These are phyloP conservation scores for Excoecaria agallocha DNA, from an alignment of 345 rosid species.

Conservation along the genomic window DNA sequence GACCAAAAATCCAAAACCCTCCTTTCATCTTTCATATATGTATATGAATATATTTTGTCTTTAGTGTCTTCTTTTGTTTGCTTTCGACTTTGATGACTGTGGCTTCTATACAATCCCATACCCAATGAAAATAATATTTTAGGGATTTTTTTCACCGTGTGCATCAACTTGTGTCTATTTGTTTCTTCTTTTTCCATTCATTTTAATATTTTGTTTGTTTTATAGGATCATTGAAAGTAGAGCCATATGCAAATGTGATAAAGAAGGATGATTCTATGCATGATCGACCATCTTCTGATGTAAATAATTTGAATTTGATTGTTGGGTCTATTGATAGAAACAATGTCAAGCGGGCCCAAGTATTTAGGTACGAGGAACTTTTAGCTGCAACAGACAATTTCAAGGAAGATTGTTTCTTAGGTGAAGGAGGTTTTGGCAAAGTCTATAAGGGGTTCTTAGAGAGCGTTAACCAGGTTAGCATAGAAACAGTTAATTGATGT, in stretches of 20 bases:
- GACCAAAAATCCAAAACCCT: conserved; percentile 18
- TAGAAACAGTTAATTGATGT: too few relatives aligned
- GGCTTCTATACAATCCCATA: conserved; percentile 2
- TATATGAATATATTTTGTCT: conserved; percentile 10
- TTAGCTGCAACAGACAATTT: conserved; percentile 60
- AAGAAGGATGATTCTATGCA: conserved; percentile 38
- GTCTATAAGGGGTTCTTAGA: conserved; percentile 66
- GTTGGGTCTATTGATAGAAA: conserved; percentile 32
- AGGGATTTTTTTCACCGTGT: conserved; percentile 1
- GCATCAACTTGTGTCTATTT: conserved; percentile 16
- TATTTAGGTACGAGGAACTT: conserved; percentile 63
- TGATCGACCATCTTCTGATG: conserved; percentile 48
- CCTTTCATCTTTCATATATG: background rate
- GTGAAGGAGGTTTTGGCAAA: conserved; percentile 92
- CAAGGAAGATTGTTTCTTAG: conserved; percentile 58
- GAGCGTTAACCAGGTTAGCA: conserved; percentile 50
- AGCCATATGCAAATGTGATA: conserved; percentile 37
- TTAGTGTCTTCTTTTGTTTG: conserved; percentile 14
- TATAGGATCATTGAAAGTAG: conserved; percentile 46
- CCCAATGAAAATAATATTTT: background rate
- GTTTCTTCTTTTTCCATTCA: background rate
- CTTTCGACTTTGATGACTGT: conserved; percentile 13
- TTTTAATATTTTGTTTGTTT: conserved; percentile 21
- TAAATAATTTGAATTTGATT: conserved; percentile 44
- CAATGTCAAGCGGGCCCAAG: conserved; percentile 36